These are phyloP conservation scores for Ustilaginoidea virens DNA, from an alignment of 2,329 filamentous ascomycete genomes.

Conservation along the genomic window DNA sequence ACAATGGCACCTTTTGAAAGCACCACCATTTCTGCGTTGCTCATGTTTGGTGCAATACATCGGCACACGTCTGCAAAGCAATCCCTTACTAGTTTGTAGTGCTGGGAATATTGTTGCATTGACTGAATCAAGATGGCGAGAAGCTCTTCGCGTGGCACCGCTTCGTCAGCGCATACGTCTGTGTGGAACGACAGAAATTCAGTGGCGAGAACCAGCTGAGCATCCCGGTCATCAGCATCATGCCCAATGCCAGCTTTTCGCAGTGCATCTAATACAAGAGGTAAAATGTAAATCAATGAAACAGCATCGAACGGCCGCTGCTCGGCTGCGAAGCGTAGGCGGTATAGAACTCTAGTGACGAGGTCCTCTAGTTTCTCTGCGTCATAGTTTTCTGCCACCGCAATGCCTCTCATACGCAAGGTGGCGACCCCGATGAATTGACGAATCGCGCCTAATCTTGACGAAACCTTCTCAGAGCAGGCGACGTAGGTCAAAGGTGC, in stretches of 20 bases:
- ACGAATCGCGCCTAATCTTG: conserved; percentile 59
- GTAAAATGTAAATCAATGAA: conserved; percentile 75
- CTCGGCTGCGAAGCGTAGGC: conserved; percentile 77
- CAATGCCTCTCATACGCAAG: conserved; percentile 60
- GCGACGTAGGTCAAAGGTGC: conserved; percentile 66
- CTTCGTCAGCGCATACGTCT: conserved; percentile 56
- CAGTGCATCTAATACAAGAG: conserved; percentile 66
- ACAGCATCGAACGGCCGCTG: conserved; percentile 87
- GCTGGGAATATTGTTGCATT: conserved; percentile 80
- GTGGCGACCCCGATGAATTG: conserved; percentile 81
- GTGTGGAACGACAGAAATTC: conserved; percentile 87
- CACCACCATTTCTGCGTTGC: conserved; percentile 51
- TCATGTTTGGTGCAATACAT: conserved; percentile 72
- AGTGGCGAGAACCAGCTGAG: conserved; percentile 76
- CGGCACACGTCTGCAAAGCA: conserved; percentile 76
- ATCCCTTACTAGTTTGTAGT: conserved; percentile 92
- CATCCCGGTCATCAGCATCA: conserved; percentile 64
- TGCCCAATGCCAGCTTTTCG: conserved; percentile 63
- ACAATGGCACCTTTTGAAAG: conserved; percentile 71
- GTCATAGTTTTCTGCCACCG: conserved; percentile 55
- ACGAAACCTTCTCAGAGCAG: conserved; percentile 60
- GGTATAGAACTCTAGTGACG: conserved; percentile 78
- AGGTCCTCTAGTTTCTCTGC: conserved; percentile 73
- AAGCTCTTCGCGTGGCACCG: conserved; percentile 62
- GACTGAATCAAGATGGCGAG: conserved; percentile 57